Evolutionary conservation across 2,329 filamentous ascomycete species (phyloP), one percentile per base, ranked within the genome.

Genomic region (Penicillium sp.): DNA sequence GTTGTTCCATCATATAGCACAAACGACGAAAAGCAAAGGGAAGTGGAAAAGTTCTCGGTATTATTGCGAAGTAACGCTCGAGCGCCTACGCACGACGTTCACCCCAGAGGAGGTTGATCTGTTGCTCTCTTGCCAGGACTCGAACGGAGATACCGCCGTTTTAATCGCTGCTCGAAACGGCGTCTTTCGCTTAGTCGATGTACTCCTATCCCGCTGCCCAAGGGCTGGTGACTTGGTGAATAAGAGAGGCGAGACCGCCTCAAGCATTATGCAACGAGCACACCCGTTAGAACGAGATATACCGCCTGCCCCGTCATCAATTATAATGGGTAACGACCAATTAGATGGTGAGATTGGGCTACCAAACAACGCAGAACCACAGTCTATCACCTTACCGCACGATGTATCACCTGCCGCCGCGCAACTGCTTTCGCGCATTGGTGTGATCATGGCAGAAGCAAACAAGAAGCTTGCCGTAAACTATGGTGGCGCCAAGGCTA

Each of bases 1-100:
- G 0, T 91, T 97, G 56, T 94, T 99, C 71, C 95, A 98, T 73
- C 94, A 98, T 75, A 93, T 96, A 48, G 92, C 93, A 19, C 90
- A 91, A 57, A 94, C 94, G 70, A 96, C 94, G 61, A 89, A 89
- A 69, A 91, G 90, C 56, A 90, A 92, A 55, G 91, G 91, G 64
- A 97, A 94, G 76, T 93, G 93, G 73, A 90, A 91, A 23, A 96
- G 91, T 71, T 93, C 93, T 35, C 87, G 92, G 38, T 98, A 98
- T 76, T 99, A 99, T 77, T 86, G 97, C 35, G 94, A 98, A 76
- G 90, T 90, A 66, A 89, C 98, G 64, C 84, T 98, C 59, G 94
- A 96, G 76, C 93, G 90, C 75, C 86, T 99, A 63, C 87, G 89
- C 64, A 92, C 96, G 71, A 87, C 88, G 1, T 87, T 91, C 68